Base-by-base conservation (phyloP, 129 eudicot genomes). In the Erigeron canadensis region DNA sequence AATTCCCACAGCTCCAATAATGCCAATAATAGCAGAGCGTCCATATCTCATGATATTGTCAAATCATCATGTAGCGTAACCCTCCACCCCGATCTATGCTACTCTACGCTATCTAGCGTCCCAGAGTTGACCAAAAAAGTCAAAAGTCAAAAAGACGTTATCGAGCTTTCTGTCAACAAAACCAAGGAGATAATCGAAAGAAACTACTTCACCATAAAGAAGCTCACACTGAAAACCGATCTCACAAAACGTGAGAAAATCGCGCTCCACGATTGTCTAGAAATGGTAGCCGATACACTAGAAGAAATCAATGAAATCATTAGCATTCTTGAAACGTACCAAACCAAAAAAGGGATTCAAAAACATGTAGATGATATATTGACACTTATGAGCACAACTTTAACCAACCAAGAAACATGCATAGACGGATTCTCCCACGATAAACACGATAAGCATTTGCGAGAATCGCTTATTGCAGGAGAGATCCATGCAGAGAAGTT, bases 391-490 rank as follows among this genome's bases (percentile, higher is more conserved):
- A 86, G 95, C 42, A 18, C 96, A 8, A 86, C 98, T 15, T 76
- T 92, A 8, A 92, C 98, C 39, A 89, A 92, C 69, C 87, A 83
- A 67, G 89, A 85, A 38, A 81, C 98, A 0, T 92, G 98, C 67
- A 61, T 89, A 4, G 98, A 92, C 78, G 98, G 98, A 0, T 92
- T 89, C 74, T 92, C 98, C 10, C 88, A 86, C 77, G 84, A 68
- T 16, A 73, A 81, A 0, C 82, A 82, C 2, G 96, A 89, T 1
- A 80, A 63, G 45, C 63, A 65, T 11, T 77, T 83, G 2, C 87
- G 91, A 0, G 41, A 75, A 37, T 84, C 53, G 39, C 57, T 89
- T 21, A 23, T 81, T 8, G 63, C 28, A 6, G 86, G 83, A 11
- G 86, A 87, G 68, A 63, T 37, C 9, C 79, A 86, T 12, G 88